Evolutionary conservation across 169 alveolate species (phyloP).

Genomic region (Plasmodium yoelii): DNA sequence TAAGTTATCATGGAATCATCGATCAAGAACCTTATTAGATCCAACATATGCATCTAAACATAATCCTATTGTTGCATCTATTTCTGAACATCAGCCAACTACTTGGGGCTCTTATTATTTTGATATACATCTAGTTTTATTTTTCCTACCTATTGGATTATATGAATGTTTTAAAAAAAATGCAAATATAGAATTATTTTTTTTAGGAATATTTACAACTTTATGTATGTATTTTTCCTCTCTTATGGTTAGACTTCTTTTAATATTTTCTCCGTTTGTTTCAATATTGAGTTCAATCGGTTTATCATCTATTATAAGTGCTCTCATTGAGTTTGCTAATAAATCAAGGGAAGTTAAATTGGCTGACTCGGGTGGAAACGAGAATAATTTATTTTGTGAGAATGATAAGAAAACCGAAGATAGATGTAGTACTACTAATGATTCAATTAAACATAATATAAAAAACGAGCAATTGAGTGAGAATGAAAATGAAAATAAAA

Average conservation of each 20-base stretch:
- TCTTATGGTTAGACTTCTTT: slow-evolving; percentile 97
- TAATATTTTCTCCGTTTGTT: slow-evolving; percentile 91
- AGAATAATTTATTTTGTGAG: too few relatives aligned
- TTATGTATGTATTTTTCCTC: slow-evolving; percentile 82
- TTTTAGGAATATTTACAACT: slow-evolving; percentile 59
- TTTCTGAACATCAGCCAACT: slow-evolving; percentile 99
- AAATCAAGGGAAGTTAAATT: neutral
- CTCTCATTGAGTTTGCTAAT: slow-evolving; percentile 49
- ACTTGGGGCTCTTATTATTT: slow-evolving; percentile 92
- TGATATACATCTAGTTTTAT: slow-evolving; percentile 79
- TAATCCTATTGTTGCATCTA: slow-evolving; percentile 98
- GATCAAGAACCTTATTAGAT: slow-evolving; percentile 96
- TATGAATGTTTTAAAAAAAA: slow-evolving; percentile 62
- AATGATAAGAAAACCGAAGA: too few relatives aligned
- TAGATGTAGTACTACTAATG: too few relatives aligned
- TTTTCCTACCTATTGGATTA: slow-evolving; percentile 79
- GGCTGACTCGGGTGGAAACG: too few relatives aligned
- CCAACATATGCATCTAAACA: slow-evolving; percentile 97
- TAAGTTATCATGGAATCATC: slow-evolving; percentile 83
- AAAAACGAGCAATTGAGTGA: too few relatives aligned
- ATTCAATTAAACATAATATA: too few relatives aligned
- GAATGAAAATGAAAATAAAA: too few relatives aligned
- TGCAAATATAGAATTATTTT: slow-evolving; percentile 53
- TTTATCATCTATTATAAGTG: slow-evolving; percentile 88
- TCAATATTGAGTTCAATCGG: slow-evolving; percentile 96